phyloP scores from a whole-genome alignment of 306 rosid genomes.

The Inga leiocalycina region DNA sequence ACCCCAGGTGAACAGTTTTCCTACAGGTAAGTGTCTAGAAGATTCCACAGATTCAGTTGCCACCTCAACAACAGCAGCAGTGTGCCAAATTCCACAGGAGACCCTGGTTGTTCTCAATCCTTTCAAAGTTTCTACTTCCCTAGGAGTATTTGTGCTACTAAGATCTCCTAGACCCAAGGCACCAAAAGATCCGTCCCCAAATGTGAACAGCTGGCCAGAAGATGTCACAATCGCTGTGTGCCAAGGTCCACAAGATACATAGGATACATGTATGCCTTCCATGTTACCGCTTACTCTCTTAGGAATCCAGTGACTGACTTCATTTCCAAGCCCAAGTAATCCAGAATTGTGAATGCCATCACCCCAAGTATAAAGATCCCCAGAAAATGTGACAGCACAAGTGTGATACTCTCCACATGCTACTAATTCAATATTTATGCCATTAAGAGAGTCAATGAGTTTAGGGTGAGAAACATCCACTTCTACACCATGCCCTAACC shows the following conservation, averaged over 20 bases:
- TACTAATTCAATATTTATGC: constrained; percentile 73
- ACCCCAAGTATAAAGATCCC: constrained; percentile 98
- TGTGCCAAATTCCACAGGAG: constrained; percentile 99
- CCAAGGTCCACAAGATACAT: constrained; percentile 95
- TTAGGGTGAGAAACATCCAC: constrained; percentile 85
- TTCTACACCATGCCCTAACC: constrained; percentile 95
- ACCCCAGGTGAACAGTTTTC: constrained; percentile 94
- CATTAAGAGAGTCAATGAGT: constrained; percentile 67
- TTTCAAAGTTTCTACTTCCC: constrained; percentile 74
- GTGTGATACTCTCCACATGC: constrained; percentile 96
- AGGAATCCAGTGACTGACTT: constrained; percentile 87
- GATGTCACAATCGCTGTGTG: constrained; percentile 92
- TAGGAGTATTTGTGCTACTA: constrained; percentile 66
- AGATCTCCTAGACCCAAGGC: constrained; percentile 94
- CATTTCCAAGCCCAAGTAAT: constrained; percentile 87
- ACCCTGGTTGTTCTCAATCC: constrained; percentile 76
- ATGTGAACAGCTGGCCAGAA: constrained; percentile 86
- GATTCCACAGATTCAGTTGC: constrained; percentile 52
- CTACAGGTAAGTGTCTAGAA: constrained; percentile 51
- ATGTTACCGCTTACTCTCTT: constrained; percentile 70
- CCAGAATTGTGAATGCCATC: constrained; percentile 76
- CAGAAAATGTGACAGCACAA: constrained; percentile 88
- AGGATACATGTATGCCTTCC: constrained; percentile 75
- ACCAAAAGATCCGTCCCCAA: constrained; percentile 98
- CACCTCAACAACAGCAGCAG: constrained; percentile 85